phyloP scores from a whole-genome alignment of 169 alveolate species.

The Blepharisma undulans region DNA sequence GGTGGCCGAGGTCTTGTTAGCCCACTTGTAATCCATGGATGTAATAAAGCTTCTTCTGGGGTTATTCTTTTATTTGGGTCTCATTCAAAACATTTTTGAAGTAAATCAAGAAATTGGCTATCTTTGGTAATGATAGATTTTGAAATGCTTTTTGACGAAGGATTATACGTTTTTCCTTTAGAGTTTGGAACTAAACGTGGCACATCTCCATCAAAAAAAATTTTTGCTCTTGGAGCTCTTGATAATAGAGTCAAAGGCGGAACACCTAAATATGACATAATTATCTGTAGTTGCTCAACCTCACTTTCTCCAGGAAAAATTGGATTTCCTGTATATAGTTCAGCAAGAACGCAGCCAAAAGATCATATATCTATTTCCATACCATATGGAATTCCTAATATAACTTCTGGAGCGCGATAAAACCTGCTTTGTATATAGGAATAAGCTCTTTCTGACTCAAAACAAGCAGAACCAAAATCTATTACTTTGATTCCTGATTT shows the following conservation, averaged over 20 bases:
- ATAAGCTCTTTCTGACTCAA: slow-evolving; percentile 58
- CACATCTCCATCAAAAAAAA: slow-evolving; percentile 55
- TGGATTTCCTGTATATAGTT: slow-evolving; percentile 66
- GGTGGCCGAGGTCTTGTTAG: neutral
- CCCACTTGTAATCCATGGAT: slow-evolving; percentile 75
- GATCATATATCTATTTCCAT: slow-evolving; percentile 68
- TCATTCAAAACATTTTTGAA: slow-evolving; percentile 72
- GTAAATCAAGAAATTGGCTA: slow-evolving; percentile 59
- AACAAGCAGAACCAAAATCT: slow-evolving; percentile 79
- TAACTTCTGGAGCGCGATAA: slow-evolving; percentile 71
- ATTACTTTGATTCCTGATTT: slow-evolving; percentile 70
- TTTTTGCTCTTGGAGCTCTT: slow-evolving; percentile 60
- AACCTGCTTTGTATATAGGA: slow-evolving; percentile 68
- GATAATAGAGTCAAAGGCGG: slow-evolving; percentile 70
- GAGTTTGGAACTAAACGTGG: slow-evolving; percentile 62
- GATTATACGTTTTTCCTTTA: slow-evolving; percentile 65
- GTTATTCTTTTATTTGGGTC: slow-evolving; percentile 71
- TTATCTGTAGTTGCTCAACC: slow-evolving; percentile 71
- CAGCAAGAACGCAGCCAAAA: slow-evolving; percentile 66
- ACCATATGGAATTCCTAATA: slow-evolving; percentile 64
- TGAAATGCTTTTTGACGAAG: slow-evolving; percentile 53
- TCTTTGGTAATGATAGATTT: slow-evolving; percentile 50
- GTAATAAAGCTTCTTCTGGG: slow-evolving; percentile 76
- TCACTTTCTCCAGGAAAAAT: slow-evolving; percentile 82
- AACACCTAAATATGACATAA: slow-evolving; percentile 76